These are phyloP conservation scores for Talaromyces sp. DNA, from an alignment of 2,329 filamentous ascomycete species.

Conservation along the genomic window DNA sequence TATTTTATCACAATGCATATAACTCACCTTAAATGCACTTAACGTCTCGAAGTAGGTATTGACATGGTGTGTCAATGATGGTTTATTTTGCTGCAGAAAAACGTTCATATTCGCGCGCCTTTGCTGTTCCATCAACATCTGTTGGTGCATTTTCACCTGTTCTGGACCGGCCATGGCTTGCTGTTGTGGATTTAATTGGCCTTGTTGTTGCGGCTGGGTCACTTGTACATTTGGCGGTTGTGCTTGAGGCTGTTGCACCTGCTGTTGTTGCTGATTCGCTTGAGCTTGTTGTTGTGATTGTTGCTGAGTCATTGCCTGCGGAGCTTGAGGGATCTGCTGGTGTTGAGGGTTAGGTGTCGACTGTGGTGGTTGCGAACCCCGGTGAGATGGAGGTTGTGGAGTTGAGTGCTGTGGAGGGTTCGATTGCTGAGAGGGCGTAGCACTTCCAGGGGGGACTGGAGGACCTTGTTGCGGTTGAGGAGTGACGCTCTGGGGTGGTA, in stretches of 20 bases:
- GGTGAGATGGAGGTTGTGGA: slow-evolving; percentile 30
- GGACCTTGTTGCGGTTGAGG: slow-evolving; percentile 42
- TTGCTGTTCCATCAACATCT: slow-evolving; percentile 34
- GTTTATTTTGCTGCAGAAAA: slow-evolving; percentile 23
- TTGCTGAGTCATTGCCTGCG: slow-evolving; percentile 24
- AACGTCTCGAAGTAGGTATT: slow-evolving; percentile 54
- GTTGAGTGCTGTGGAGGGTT: slow-evolving; percentile 31
- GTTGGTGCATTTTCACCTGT: slow-evolving; percentile 39
- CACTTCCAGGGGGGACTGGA: slow-evolving; percentile 34
- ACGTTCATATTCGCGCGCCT: slow-evolving; percentile 28
- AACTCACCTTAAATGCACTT: slow-evolving; percentile 47
- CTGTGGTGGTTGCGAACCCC: slow-evolving; percentile 33
- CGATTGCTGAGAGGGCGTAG: slow-evolving; percentile 32
- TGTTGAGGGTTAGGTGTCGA: slow-evolving; percentile 38
- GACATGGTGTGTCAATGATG: slow-evolving; percentile 48
- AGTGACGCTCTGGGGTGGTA: slow-evolving; percentile 40
- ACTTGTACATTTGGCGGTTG: slow-evolving; percentile 17
- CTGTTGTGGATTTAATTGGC: slow-evolving; percentile 26
- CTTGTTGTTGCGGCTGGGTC: slow-evolving; percentile 7
- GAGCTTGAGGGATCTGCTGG: slow-evolving; percentile 32
- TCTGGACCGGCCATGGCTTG: slow-evolving; percentile 37
- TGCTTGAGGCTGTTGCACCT: slow-evolving; percentile 10
- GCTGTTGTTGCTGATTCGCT: slow-evolving; percentile 31
- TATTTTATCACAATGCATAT: neutral
- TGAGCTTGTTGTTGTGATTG: slow-evolving; percentile 19